A percentile compares a stretch with the other conserved stretches of the same genome.
phyloP scores from a whole-genome alignment of 768 basidiomycete species.

The Auriculariales sp. region DNA sequence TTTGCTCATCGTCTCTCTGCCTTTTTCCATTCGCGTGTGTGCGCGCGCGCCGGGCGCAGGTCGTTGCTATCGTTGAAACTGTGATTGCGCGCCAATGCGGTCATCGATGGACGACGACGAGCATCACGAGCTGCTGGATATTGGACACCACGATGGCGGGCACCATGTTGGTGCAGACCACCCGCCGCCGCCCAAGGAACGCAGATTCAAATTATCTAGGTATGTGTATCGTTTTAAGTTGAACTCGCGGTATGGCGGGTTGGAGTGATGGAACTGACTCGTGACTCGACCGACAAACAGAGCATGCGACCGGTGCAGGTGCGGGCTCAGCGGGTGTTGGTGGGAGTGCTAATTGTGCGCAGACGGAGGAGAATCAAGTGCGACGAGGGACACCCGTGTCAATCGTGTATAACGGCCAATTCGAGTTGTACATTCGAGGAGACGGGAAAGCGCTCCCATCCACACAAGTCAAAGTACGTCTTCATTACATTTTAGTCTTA shows the following conservation, averaged over 20 bases:
- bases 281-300: slow-evolving; percentile 22
- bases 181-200: slow-evolving; percentile 35
- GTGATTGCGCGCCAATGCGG: too few relatives aligned
- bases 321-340: slow-evolving; percentile 9
- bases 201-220: slow-evolving; percentile 82
- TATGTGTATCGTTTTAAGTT: slow-evolving; percentile 18
- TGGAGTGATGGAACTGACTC: too few relatives aligned
- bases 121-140: too few relatives aligned
- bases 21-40: too few relatives aligned
- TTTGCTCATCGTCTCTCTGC: too few relatives aligned
- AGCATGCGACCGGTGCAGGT: slow-evolving; percentile 87
- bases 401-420: slow-evolving; percentile 71
- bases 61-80: too few relatives aligned
- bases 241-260: too few relatives aligned
- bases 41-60: too few relatives aligned
- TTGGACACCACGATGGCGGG: too few relatives aligned
- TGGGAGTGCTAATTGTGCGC: background rate
- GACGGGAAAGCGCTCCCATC: slow-evolving; percentile 71
- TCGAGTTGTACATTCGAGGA: slow-evolving; percentile 80
- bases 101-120: too few relatives aligned
- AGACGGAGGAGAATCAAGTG: slow-evolving; percentile 78
- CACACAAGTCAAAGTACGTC: slow-evolving; percentile 77
- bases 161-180: slow-evolving; percentile 1
- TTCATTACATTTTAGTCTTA: slow-evolving; percentile 5
- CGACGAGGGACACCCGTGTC: slow-evolving; percentile 80